Base-by-base conservation (phyloP, 768 basidiomycete species). In the Auricularia auricula-judae region DNA sequence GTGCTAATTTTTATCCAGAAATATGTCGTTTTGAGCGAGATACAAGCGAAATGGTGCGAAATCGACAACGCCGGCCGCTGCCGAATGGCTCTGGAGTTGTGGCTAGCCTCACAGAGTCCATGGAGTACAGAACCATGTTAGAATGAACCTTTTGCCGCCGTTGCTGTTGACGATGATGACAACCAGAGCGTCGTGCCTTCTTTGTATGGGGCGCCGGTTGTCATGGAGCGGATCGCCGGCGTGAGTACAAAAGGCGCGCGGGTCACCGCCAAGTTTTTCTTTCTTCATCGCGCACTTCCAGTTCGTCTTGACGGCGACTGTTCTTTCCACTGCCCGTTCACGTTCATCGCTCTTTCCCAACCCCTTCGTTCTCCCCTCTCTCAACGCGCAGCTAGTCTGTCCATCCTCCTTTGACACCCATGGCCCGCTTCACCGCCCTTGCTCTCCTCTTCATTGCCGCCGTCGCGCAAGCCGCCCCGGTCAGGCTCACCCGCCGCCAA, bases 241-340 rank as follows among this genome's bases (percentile, higher is more conserved):
- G 39, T 8, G 39, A 18, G 47, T 51, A 51, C 47, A 51, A 51
- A 51, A 51, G 47, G 47, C 47, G 47, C 14, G 47, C 47, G 39
- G 39, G 8, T 42, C 39, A 14, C 47, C 18, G 43, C 43, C 11
- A 2, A 18, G 3, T 44, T 44, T 21, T 18, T 51, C 16, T 34
- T 59, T 34, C 56, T 23, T 29, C 34, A 59, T 59, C 56, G 56
- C 56, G 56, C 34, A 12, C 56, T 59, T 34, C 21, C 56, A 59
- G 56, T 18, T 59, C 34, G 56, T 59, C 56, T 59, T 59, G 56
- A 59, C 56, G 56, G 56, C 56, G 34, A 59, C 56, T 59, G 56
- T 33, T 35, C 29, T 42, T 42, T 42, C 39, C 39, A 42, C 39
- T 42, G 39, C 39, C 39, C 56, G 14, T 34, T 59, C 29, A 23